phyloP scores from a whole-genome alignment of 148 eudicot species.

The Polygonum maritimum region DNA sequence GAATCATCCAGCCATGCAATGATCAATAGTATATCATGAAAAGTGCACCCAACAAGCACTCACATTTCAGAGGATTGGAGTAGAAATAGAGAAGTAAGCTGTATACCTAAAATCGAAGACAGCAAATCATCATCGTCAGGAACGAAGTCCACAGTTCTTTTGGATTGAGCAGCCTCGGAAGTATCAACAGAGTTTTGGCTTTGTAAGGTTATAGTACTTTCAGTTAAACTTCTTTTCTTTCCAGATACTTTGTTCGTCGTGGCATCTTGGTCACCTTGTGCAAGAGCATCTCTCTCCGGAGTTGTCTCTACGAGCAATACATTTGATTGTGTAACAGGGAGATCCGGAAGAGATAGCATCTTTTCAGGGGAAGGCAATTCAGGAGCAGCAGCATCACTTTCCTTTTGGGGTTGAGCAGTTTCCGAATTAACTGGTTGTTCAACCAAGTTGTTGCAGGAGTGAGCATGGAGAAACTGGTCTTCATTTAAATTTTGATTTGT shows the following conservation, averaged over 20 bases:
- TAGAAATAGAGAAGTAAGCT: neutral
- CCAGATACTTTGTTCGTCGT: constrained; percentile 38
- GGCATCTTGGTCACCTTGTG: constrained; percentile 29
- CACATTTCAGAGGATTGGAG: neutral
- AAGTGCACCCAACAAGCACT: neutral
- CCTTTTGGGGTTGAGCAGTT: constrained; percentile 20
- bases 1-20: constrained; percentile 3
- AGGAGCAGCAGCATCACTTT: constrained; percentile 17
- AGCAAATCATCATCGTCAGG: constrained; percentile 87
- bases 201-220: constrained; percentile 74
- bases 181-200: constrained; percentile 71
- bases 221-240: constrained; percentile 76
- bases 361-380: constrained; percentile 57
- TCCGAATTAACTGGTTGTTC: constrained; percentile 2
- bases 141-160: constrained; percentile 45
- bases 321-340: constrained; percentile 19
- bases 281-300: constrained; percentile 28
- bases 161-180: constrained; percentile 42
- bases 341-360: constrained; percentile 34
- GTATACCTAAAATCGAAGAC: constrained; percentile 85
- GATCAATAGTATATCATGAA: neutral
- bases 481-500: constrained; percentile 16
- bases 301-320: constrained; percentile 38
- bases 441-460: neutral
- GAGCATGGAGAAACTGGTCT: constrained; percentile 12